Evolutionary conservation across 305 asterid species (phyloP), one percentile per base, ranked within the genome.

Genomic region (Plantago lanceolata): DNA sequence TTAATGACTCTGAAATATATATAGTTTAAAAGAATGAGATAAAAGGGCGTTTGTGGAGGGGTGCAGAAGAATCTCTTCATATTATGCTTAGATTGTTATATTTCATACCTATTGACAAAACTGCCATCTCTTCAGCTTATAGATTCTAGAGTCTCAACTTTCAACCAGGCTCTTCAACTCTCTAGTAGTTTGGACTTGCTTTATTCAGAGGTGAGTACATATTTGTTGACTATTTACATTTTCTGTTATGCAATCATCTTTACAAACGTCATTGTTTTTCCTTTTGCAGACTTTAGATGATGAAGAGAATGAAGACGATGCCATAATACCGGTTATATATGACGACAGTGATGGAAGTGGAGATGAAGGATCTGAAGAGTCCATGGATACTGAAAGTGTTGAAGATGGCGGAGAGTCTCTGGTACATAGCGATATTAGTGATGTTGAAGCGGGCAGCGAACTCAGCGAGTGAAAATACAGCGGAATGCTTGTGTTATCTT

Each of bases 121-220:
- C 28, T 29, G 59, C 47, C 61, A 15, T 8, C 40, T 52, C 13
- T 75, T 82, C 88, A 92, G 98, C 81, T 89, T 35, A 89, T 85
- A 35, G 96, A 92, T 76, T 86, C 98, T 19, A 79, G 98, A 70
- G 85, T 80, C 73, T 92, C 97, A 20, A 84, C 82, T 49, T 82
- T 78, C 58, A 68, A 74, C 73, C 76, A 70, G 31, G 72, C 88
- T 49, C 88, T 84, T 75, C 82, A 77, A 66, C 80, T 92, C 57
- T 83, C 97, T 55, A 77, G 88, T 67, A 67, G 80, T 78, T 73
- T 92, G 78, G 91, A 87, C 72, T 84, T 92, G 82, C 85, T 92
- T 45, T 76, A 75, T 64, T 85, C 88, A 43, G 89, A 85, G 80
- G 98, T 89, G 75, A 71, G 86, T 72, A 29, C 57, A 54, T 14